Evolutionary conservation across 2,329 filamentous ascomycete species (phyloP).

Genomic region (Helotiales sp.): DNA sequence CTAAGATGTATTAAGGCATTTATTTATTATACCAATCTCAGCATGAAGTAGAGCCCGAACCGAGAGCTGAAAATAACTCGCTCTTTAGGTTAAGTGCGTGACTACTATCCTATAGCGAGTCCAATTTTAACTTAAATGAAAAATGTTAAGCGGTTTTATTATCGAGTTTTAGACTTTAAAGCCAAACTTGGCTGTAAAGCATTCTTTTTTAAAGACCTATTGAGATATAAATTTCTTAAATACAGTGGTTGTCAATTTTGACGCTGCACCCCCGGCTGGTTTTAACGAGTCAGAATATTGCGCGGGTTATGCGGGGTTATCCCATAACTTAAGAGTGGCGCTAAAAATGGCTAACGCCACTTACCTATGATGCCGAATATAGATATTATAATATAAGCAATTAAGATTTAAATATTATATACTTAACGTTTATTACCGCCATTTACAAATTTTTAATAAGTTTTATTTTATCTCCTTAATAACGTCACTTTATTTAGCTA

Average conservation of each 20-base stretch:
- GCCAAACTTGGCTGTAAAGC: conserved; percentile 10
- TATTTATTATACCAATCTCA: conserved; percentile 7
- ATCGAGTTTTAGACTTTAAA: conserved; percentile 15
- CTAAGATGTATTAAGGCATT: conserved; percentile 3
- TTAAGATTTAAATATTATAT: conserved; percentile 8
- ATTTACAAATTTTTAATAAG: neutral
- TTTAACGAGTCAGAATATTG: conserved; percentile 12
- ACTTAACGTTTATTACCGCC: neutral
- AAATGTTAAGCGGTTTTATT: conserved; percentile 14
- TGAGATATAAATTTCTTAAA: conserved; percentile 11
- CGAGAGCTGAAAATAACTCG: conserved; percentile 13
- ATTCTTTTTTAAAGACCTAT: conserved; percentile 15
- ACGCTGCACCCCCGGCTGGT: conserved; percentile 2
- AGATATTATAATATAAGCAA: conserved; percentile 5
- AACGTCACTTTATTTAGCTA: conserved; percentile 8
- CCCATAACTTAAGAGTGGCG: conserved; percentile 9
- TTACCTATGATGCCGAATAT: conserved; percentile 5
- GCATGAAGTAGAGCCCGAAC: conserved; percentile 6
- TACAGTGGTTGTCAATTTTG: conserved; percentile 10
- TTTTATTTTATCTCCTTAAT: neutral
- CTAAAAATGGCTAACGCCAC: conserved; percentile 14
- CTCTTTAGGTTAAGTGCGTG: conserved; percentile 12
- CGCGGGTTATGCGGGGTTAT: conserved; percentile 10
- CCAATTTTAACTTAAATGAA: conserved; percentile 15
- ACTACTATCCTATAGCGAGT: conserved; percentile 13